These are phyloP conservation scores for Entophlyctis luteolus DNA, from an alignment of 192 early-diverging fungal species.

Conservation along the genomic window DNA sequence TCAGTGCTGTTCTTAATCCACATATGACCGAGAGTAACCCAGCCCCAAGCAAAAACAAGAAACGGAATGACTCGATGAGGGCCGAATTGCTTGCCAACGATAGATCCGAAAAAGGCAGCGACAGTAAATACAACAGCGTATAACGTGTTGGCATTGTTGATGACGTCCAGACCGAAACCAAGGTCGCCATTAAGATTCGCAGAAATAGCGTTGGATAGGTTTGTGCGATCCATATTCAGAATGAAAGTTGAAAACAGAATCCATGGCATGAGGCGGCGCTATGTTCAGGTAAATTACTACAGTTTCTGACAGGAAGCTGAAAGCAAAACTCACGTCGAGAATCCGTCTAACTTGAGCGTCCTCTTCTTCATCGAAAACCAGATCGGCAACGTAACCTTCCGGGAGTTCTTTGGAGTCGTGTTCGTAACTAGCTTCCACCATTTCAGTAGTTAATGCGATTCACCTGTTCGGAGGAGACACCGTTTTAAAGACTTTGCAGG, in stretches of 20 bases:
- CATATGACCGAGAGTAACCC: conserved; percentile 11
- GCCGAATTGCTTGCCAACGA: conserved; percentile 13
- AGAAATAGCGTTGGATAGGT: conserved; percentile 19
- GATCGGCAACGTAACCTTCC: conserved; percentile 9
- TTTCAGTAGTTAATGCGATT: no score
- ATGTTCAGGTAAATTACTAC: neutral
- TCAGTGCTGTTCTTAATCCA: conserved; percentile 3
- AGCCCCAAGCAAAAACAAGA: conserved; percentile 23
- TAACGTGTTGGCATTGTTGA: conserved; percentile 13
- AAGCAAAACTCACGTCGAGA: neutral
- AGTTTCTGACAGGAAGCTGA: neutral
- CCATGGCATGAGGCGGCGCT: conserved; percentile 22
- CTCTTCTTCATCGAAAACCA: conserved; percentile 1
- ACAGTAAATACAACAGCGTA: conserved; percentile 13
- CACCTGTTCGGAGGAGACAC: no score
- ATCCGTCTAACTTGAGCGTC: neutral
- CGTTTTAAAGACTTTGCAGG: no score
- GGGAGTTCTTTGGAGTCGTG: no score
- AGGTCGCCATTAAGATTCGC: neutral
- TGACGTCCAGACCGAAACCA: neutral
- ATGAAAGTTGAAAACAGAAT: conserved; percentile 26
- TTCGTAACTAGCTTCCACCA: no score
- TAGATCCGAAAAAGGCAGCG: conserved; percentile 16
- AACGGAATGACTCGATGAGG: conserved; percentile 22
- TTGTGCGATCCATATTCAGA: conserved; percentile 25